phyloP scores from a whole-genome alignment of 495 filamentous ascomycete species.

The Copromyces sp. region DNA sequence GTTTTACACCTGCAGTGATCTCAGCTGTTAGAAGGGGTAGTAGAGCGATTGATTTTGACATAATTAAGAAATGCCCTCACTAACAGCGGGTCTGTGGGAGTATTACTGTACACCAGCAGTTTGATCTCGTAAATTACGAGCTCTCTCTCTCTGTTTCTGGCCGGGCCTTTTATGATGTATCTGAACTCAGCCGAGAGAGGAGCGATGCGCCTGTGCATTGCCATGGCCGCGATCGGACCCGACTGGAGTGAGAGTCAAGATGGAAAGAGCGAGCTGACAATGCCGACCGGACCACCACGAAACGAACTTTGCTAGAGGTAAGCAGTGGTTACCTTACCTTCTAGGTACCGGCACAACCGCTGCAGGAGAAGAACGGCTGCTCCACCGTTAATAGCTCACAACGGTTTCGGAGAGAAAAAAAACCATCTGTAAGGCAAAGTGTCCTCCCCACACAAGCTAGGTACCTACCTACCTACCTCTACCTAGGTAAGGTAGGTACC shows the following conservation, averaged over 20 bases:
- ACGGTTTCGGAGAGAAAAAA: too few species aligned
- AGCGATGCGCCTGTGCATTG: neutral
- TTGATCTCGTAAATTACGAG: neutral
- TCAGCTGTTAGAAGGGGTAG: neutral
- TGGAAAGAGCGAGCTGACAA: neutral
- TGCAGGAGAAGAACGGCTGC: too few species aligned
- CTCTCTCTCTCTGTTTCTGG: neutral
- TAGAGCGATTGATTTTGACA: neutral
- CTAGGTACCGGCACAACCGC: too few species aligned
- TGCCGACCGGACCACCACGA: neutral
- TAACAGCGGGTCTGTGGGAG: neutral
- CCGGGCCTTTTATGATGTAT: neutral
- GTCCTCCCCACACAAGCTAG: too few species aligned
- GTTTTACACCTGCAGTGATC: neutral
- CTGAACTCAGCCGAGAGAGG: neutral
- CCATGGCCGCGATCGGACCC: neutral
- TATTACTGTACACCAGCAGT: neutral
- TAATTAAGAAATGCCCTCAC: neutral
- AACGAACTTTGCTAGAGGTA: too few species aligned
- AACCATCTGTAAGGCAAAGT: too few species aligned
- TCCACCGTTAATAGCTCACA: too few species aligned
- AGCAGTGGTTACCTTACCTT: too few species aligned
- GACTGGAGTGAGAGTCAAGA: neutral
- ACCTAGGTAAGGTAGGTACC: too few species aligned
- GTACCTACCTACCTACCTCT: too few species aligned